These are phyloP conservation scores for Sporobolomyces phaffii DNA, from an alignment of 768 basidiomycete species.

Conservation along the genomic window DNA sequence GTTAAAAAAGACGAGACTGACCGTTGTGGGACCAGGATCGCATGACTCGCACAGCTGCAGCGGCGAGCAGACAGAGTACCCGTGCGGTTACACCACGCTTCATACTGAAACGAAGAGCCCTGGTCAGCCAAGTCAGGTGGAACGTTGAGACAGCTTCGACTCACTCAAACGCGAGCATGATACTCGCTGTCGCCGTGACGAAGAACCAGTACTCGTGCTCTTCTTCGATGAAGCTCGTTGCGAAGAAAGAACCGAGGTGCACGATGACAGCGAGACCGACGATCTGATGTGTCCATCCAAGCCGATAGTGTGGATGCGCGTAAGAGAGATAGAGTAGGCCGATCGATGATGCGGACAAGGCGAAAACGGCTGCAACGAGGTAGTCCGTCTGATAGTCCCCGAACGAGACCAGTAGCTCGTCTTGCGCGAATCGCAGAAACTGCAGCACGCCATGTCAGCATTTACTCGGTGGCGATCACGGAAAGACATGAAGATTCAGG, in stretches of 20 bases:
- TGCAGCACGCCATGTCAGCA: too few relatives aligned
- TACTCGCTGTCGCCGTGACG: neutral
- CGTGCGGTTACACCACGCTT: neutral
- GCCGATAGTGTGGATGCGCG: too few relatives aligned
- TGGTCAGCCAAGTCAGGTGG: too few relatives aligned
- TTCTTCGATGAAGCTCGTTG: constrained; percentile 36
- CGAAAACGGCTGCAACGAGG: constrained; percentile 64
- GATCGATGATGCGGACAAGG: constrained; percentile 47
- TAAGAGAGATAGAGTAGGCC: too few relatives aligned
- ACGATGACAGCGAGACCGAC: constrained; percentile 3
- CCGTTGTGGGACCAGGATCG: constrained; percentile 32
- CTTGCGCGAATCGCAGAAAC: constrained; percentile 60
- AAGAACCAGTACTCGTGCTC: constrained; percentile 36
- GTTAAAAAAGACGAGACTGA: neutral
- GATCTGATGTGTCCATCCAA: too few relatives aligned
- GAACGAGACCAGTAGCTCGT: constrained; percentile 75
- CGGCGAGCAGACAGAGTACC: neutral
- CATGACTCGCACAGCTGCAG: neutral
- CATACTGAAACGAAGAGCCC: neutral
- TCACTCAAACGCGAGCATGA: neutral
- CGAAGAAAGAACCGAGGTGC: constrained; percentile 19
- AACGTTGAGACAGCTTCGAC: neutral
- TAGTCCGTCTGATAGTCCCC: constrained; percentile 76
- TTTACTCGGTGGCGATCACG: too few relatives aligned
- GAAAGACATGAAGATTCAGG: too few relatives aligned